Conservation (phyloP, 768 basidiomycete species). For the Tylopilus balloui region DNA sequence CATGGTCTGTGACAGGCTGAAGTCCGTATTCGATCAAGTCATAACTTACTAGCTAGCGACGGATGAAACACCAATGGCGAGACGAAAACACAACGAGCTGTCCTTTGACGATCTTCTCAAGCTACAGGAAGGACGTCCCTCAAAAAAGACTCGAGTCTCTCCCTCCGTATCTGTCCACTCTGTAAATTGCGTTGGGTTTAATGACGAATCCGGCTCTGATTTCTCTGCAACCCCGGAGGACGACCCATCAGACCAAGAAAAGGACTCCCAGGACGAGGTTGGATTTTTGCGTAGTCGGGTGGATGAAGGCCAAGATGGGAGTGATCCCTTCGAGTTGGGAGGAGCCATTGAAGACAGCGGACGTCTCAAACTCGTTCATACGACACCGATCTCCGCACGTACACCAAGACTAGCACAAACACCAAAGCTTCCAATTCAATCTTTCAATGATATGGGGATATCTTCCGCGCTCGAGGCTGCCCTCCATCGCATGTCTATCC, state of each 20-base stretch:
- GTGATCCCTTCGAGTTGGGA: background rate
- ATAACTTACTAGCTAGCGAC: background rate
- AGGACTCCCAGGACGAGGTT: constrained; percentile 10
- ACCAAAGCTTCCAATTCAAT: constrained; percentile 16
- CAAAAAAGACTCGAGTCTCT: constrained; percentile 33
- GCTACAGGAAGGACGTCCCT: constrained; percentile 38
- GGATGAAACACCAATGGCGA: constrained; percentile 9
- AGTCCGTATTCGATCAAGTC: background rate
- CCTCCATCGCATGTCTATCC: constrained; percentile 80
- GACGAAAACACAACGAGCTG: constrained; percentile 19
- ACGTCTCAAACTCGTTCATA: constrained; percentile 21
- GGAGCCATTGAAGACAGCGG: constrained; percentile 11
- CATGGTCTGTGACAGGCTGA: background rate
- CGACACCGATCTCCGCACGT: constrained; percentile 13
- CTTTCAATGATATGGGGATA: constrained; percentile 59
- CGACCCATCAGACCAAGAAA: constrained; percentile 21
- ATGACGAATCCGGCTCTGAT: constrained; percentile 4
- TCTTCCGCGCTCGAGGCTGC: constrained; percentile 57
- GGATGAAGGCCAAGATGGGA: background rate
- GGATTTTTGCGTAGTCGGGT: constrained; percentile 8
- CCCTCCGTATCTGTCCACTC: constrained; percentile 1
- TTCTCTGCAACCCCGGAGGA: constrained; percentile 4
- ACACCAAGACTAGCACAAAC: constrained; percentile 5
- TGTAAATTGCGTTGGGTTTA: background rate
- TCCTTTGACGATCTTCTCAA: constrained; percentile 47